These are phyloP conservation scores for Apostasia ramifera DNA, from an alignment of 106 monocot genomes.

Conservation along the genomic window DNA sequence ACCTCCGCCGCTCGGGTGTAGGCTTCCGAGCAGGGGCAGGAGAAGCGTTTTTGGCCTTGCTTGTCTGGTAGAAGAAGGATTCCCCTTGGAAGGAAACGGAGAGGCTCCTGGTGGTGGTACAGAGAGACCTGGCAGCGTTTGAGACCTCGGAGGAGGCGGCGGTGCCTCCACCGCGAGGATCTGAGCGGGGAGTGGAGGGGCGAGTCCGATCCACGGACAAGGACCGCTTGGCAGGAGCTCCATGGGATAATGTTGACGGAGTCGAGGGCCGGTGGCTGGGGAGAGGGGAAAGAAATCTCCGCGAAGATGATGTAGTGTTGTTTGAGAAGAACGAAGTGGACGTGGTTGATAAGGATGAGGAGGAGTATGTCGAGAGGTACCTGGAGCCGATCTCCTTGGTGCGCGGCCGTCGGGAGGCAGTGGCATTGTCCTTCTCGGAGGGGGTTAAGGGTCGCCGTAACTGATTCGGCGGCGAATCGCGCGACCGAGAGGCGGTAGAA, in stretches of 20 bases:
- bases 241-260: conserved; percentile 19
- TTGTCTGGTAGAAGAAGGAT: conserved; percentile 85
- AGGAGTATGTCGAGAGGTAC: conserved; percentile 36
- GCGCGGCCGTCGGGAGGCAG: conserved; percentile 14
- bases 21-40: conserved; percentile 19
- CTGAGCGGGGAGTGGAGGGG: conserved; percentile 19
- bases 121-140: conserved; percentile 8
- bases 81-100: conserved; percentile 84
- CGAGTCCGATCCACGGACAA: conserved; percentile 72
- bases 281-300: conserved; percentile 51
- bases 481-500: not conserved
- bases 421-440: conserved; percentile 68
- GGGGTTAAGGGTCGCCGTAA: conserved; percentile 49
- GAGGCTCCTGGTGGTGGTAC: conserved; percentile 51
- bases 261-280: conserved; percentile 15
- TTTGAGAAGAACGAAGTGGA: conserved; percentile 18
- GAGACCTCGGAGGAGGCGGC: not conserved
- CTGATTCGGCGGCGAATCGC: not conserved
- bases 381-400: conserved; percentile 51
- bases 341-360: conserved; percentile 18
- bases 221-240: conserved; percentile 34
- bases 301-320: conserved; percentile 28
- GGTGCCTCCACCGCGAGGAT: not conserved
- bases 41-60: conserved; percentile 26
- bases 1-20: conserved; percentile 2